These are phyloP conservation scores for Shiraia bambusicola DNA, from an alignment of 2,329 filamentous ascomycete genomes.

Conservation along the genomic window DNA sequence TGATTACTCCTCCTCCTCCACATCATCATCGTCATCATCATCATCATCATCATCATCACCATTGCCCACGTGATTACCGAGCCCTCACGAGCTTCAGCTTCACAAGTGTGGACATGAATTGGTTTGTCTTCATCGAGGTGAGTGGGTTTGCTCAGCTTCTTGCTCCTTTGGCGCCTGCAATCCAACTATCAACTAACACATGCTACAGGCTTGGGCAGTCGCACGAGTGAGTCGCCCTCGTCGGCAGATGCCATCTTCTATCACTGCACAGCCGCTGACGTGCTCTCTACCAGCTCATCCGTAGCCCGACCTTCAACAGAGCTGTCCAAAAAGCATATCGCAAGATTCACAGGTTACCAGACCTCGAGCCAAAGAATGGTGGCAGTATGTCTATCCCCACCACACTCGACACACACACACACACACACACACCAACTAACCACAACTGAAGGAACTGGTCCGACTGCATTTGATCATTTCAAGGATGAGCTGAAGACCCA, in stretches of 20 bases:
- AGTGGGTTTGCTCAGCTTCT: constrained; percentile 8
- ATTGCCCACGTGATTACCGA: too few relatives aligned
- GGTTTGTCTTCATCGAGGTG: constrained; percentile 38
- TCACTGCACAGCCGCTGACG: background rate
- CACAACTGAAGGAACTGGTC: constrained; percentile 29
- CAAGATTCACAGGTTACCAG: constrained; percentile 49
- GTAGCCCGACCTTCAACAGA: constrained; percentile 57
- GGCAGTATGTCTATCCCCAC: constrained; percentile 48
- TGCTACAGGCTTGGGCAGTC: constrained; percentile 42
- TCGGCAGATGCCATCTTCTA: background rate
- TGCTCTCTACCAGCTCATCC: constrained; percentile 47
- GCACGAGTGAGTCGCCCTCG: constrained; percentile 30
- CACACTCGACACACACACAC: too few relatives aligned
- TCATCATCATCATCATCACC: constrained; percentile 6
- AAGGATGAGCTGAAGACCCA: constrained; percentile 56
- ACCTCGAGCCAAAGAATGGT: constrained; percentile 42
- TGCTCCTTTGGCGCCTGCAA: background rate
- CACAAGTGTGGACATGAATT: constrained; percentile 5
- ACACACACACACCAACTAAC: constrained; percentile 7
- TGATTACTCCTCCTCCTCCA: constrained; percentile 1
- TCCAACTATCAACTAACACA: constrained; percentile 26
- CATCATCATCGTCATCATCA: too few relatives aligned
- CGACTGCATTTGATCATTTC: constrained; percentile 53
- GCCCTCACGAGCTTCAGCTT: too few relatives aligned
- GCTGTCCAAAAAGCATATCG: constrained; percentile 54